Base-by-base conservation (phyloP, 441 rosid genomes). In the Brassica balearica region DNA sequence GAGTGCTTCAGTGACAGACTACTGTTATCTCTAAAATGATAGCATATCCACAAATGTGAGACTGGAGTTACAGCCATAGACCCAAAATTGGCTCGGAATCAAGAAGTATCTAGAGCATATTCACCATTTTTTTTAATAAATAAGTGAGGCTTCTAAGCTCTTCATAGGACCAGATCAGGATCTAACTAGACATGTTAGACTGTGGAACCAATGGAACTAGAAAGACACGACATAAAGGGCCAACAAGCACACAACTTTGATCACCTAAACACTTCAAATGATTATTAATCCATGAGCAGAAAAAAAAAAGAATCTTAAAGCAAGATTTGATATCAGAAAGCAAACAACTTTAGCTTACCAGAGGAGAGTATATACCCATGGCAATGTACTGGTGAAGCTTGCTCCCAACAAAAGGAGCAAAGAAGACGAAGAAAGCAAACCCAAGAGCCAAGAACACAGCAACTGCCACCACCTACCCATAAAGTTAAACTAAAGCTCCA, bases 371-470 rank as follows among this genome's bases (percentile, higher is more conserved):
- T 82, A 96, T 88, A 72, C 97, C 97, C 83, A 88, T 92, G 23
- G 81, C 90, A 82, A 94, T 77, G 74, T 89, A 88, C 82, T 90
- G 99, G 75, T 89, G 85, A 25, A 85, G 83, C 88, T 86, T 88
- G 84, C 76, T 92, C 77, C 99, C 99, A 65, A 92, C 96, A 83
- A 96, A 96, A 20, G 99, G 99, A 73, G 97, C 97, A 84, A 96
- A 96, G 91, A 94, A 92, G 82, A 96, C 99, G 83, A 91, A 96
- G 88, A 89, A 94, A 70, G 98, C 99, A 86, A 94, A 94, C 79
- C 96, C 99, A 85, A 94, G 77, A 41, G 99, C 99, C 86, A 94
- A 80, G 84, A 96, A 96, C 73, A 96, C 98, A 77, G 98, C 94
- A 84, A 93, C 97, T 72, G 98, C 99, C 78, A 96, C 98, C 88